Base-by-base conservation (phyloP, 148 eudicot species). In the Nepenthes gracilis region DNA sequence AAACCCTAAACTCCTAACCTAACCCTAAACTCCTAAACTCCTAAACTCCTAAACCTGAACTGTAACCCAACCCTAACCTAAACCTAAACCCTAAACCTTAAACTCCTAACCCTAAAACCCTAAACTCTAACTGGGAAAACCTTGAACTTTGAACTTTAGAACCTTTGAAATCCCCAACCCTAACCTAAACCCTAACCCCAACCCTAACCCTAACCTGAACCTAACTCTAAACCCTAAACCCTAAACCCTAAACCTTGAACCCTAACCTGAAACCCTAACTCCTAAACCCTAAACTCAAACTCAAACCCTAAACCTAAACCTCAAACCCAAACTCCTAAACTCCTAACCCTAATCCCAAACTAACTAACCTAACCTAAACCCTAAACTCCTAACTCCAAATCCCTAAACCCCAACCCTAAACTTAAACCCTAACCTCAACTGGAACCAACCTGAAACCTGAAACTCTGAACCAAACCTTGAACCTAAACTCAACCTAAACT, bases 161-260 rank as follows among this genome's bases (percentile, higher is more conserved):
- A 8, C 58, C 58, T n/a, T n/a, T 55, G 7, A 55, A 55, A 15
- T 34, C 58, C 35, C 2, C 10, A 55, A 15, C 58, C 58, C 35
- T 14, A 55, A 55, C 58, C 58, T 33, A 14, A 55, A 55, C 33
- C 58, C 58, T 33, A 14, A 55, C 10, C 35, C 63, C 64, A 47
- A 61, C 38, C 64, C 64, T 43, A 36, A 47, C 45, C 38, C n/a
- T n/a, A n/a, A n/a, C 54, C 64, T 55, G 23, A 55, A 55, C 58
- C 58, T 34, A 55, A 55, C 64, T 54, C 64, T 61, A 61, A 61
- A 61, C 64, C 64, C 64, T 61, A 61, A 61, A 61, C 64, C 64
- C 64, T 61, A 47, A 61, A 61, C 64, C 64, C 64, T 61, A 61
- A 59, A 59, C 62, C 15, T 11, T 55, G 23, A 15, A 55, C 58